These are phyloP conservation scores for Nothopassalora personata DNA, from an alignment of 2,329 filamentous ascomycete species.

Conservation along the genomic window DNA sequence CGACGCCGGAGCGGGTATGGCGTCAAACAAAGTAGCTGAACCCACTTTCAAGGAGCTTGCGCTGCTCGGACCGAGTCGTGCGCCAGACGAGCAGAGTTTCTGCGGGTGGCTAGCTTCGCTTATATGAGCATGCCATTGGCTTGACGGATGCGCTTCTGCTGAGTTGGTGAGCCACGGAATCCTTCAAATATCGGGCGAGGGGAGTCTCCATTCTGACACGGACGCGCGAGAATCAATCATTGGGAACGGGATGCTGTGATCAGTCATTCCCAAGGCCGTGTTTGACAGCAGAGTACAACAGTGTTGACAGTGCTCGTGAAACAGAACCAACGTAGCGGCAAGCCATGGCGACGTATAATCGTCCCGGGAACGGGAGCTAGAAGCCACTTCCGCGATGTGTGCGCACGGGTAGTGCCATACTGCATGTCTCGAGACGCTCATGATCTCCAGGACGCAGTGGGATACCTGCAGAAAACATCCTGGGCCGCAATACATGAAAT, in stretches of 20 bases:
- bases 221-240: neutral
- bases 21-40: conserved; percentile 5
- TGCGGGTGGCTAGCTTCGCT: conserved; percentile 13
- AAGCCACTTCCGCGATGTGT: conserved; percentile 19
- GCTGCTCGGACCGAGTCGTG: conserved; percentile 21
- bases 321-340: conserved; percentile 13
- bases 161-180: conserved; percentile 16
- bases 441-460: conserved; percentile 18
- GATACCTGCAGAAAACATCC: conserved; percentile 11
- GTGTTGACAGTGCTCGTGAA: conserved; percentile 18
- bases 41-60: conserved; percentile 4
- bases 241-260: conserved; percentile 6
- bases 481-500: conserved; percentile 4
- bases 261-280: conserved; percentile 2
- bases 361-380: conserved; percentile 15
- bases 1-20: conserved; percentile 15
- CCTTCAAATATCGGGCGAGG: conserved; percentile 15
- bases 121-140: conserved; percentile 13
- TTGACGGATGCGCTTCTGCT: conserved; percentile 2
- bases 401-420: conserved; percentile 9
- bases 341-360: conserved; percentile 9
- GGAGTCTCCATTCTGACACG: conserved; percentile 1
- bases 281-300: conserved; percentile 13
- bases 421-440: conserved; percentile 10
- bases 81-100: conserved; percentile 9